phyloP scores from a whole-genome alignment of 78 protist species.

The Chrysochromulina parva region DNA sequence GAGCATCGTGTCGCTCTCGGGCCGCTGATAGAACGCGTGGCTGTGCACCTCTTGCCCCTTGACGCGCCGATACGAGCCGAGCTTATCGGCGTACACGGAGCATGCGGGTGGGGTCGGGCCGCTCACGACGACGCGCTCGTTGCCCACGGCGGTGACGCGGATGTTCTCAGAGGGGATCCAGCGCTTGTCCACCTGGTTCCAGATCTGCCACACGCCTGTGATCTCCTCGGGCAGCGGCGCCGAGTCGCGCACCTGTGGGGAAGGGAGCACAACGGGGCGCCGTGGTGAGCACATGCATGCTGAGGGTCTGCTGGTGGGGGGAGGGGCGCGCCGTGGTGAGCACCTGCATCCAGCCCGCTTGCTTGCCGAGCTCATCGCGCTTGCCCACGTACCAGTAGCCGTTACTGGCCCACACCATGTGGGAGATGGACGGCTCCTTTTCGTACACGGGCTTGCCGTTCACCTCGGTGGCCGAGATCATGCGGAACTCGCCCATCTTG shows the following conservation, averaged over 20 bases:
- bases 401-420: conserved; percentile 24
- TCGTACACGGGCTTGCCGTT: conserved; percentile 25
- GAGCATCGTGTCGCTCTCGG: neutral
- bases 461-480: neutral
- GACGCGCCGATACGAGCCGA: neutral
- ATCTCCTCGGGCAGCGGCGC: conserved; percentile 6
- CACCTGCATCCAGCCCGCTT: conserved; percentile 21
- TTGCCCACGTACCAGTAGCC: conserved; percentile 27
- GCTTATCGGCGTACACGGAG: conserved; percentile 6
- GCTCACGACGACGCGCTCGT: neutral
- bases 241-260: conserved; percentile 23
- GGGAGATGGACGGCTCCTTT: conserved; percentile 7
- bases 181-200: conserved; percentile 7
- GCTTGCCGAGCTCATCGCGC: conserved; percentile 30
- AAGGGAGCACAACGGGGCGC: too few species aligned
- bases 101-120: neutral
- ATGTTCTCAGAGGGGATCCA: conserved; percentile 20
- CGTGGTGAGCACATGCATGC: too few species aligned
- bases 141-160: neutral
- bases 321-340: too few species aligned
- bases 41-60: neutral
- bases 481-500: conserved; percentile 16
- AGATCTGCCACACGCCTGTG: conserved; percentile 10
- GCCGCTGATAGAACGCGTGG: neutral
- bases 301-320: too few species aligned